These are phyloP conservation scores for Dioscorea alata DNA, from an alignment of 106 monocot species.

Conservation along the genomic window DNA sequence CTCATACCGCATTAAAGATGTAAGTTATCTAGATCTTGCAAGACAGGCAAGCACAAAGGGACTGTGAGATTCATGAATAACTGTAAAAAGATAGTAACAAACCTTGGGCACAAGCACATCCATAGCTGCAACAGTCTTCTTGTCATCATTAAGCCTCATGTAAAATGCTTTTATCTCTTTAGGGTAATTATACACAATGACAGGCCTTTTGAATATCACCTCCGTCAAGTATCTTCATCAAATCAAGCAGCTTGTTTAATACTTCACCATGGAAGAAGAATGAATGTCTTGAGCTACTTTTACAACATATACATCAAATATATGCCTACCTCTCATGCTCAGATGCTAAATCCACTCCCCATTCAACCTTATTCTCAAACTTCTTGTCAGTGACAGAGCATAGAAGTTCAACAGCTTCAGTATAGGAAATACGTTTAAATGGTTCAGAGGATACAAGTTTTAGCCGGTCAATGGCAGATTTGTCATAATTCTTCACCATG, in stretches of 20 bases:
- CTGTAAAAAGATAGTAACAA: neutral
- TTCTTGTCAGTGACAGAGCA: conserved; percentile 57
- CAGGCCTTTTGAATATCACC: conserved; percentile 70
- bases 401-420: conserved; percentile 61
- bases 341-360: conserved; percentile 84
- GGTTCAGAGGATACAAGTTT: conserved; percentile 61
- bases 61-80: too few species aligned
- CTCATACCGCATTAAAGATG: too few species aligned
- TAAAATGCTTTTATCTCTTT: conserved; percentile 76
- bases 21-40: too few species aligned
- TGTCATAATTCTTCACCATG: conserved; percentile 62
- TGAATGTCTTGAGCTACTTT: neutral
- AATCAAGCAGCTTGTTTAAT: too few species aligned
- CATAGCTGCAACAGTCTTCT: conserved; percentile 73
- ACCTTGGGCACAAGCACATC: conserved; percentile 87
- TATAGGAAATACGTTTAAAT: conserved; percentile 68
- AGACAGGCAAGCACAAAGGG: too few species aligned
- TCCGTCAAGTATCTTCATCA: conserved; percentile 65
- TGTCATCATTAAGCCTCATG: conserved; percentile 72
- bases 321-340: conserved; percentile 68
- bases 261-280: conserved; percentile 2
- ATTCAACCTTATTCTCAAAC: conserved; percentile 72
- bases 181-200: conserved; percentile 77
- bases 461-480: conserved; percentile 60
- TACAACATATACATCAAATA: neutral